Percentiles rank a stretch among this genome's conserved stretches.
phyloP scores from a whole-genome alignment of 75 land plant species.

The Sequoia sempervirens region DNA sequence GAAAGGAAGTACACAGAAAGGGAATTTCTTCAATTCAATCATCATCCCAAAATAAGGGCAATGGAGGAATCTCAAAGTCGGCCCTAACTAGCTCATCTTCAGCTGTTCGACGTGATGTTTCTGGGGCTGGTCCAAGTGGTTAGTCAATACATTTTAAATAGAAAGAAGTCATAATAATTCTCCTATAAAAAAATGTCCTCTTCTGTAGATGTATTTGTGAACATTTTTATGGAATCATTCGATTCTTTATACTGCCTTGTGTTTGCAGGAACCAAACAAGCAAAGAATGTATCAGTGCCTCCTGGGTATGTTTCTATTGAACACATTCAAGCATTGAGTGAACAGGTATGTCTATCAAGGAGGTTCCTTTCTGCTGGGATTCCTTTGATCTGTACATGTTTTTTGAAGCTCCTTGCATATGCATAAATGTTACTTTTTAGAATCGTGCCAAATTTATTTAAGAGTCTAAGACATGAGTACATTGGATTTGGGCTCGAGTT shows the following conservation, averaged over 20 bases:
- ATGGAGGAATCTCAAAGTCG: constrained; percentile 25
- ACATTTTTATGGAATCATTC: background rate
- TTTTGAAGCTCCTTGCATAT: background rate
- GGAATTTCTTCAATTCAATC: constrained; percentile 17
- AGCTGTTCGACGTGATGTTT: constrained; percentile 22
- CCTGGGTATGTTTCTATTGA: constrained; percentile 12
- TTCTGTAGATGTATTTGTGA: background rate
- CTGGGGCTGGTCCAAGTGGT: constrained; percentile 4
- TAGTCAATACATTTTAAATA: constrained; percentile 4
- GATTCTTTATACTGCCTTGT: background rate
- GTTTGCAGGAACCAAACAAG: constrained; percentile 25
- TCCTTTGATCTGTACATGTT: background rate
- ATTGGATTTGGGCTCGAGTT: background rate
- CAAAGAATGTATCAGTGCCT: constrained; percentile 7
- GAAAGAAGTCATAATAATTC: background rate
- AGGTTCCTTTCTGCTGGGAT: background rate
- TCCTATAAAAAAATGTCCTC: no score
- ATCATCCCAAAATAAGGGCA: constrained; percentile 3
- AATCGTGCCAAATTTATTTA: background rate
- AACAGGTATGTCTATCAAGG: constrained; percentile 27
- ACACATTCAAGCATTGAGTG: constrained; percentile 32
- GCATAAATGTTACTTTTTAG: background rate
- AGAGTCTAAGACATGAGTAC: background rate
- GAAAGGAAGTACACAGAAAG: constrained; percentile 31
- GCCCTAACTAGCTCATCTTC: constrained; percentile 28